Conservation (phyloP, 495 filamentous ascomycete genomes). For the Trichoderma virens region DNA sequence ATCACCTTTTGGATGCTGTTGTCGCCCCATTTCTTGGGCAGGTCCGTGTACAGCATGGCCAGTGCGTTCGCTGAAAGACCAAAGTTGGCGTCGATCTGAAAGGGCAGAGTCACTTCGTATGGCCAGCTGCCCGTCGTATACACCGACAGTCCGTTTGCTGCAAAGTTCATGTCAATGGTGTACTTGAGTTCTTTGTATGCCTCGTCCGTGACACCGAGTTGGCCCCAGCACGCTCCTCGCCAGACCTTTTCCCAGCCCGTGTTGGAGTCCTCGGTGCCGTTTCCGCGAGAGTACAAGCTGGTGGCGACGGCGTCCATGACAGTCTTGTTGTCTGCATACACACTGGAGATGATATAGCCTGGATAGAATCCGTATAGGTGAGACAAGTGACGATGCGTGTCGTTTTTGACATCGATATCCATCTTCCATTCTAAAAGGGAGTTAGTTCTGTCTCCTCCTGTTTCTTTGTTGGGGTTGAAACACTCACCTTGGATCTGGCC, state of each 20-base stretch:
- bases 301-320: constrained; percentile 34
- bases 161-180: constrained; percentile 44
- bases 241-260: constrained; percentile 51
- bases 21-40: constrained; percentile 13
- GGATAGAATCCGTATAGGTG: constrained; percentile 47
- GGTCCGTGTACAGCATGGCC: constrained; percentile 37
- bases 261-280: constrained; percentile 36
- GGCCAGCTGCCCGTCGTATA: constrained; percentile 21
- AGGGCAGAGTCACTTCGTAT: constrained; percentile 20
- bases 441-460: neutral
- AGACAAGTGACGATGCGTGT: constrained; percentile 45
- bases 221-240: constrained; percentile 45
- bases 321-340: constrained; percentile 22
- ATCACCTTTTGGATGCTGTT: constrained; percentile 3
- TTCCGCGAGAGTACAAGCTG: constrained; percentile 20
- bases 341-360: constrained; percentile 32
- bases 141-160: constrained; percentile 38
- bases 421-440: constrained; percentile 47
- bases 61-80: constrained; percentile 38
- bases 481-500: neutral
- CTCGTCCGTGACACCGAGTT: constrained; percentile 37
- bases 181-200: constrained; percentile 18
- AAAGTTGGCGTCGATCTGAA: constrained; percentile 53
- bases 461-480: neutral
- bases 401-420: constrained; percentile 33